Evolutionary conservation across 345 rosid species (phyloP).

Genomic region (Linum lewisii): DNA sequence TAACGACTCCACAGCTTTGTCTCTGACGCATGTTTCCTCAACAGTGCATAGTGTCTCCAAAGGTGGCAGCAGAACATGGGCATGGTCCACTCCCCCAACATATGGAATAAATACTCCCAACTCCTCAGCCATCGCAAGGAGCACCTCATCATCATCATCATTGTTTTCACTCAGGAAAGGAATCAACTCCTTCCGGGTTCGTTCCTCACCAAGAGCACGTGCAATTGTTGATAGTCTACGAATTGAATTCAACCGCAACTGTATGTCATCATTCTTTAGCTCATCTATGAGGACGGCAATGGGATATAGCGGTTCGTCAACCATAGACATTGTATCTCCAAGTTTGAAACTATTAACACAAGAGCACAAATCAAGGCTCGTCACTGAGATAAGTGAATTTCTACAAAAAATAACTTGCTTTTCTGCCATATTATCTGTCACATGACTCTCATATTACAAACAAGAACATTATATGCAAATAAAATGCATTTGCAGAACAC

Average conservation of each 20-base stretch:
- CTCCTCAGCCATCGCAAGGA: constrained; percentile 91
- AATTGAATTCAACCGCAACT: constrained; percentile 81
- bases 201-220: constrained; percentile 96
- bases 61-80: constrained; percentile 67
- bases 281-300: constrained; percentile 85
- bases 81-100: constrained; percentile 86
- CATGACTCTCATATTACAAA: too few species aligned
- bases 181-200: constrained; percentile 80
- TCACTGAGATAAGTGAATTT: neutral
- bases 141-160: constrained; percentile 95
- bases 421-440: too few species aligned
- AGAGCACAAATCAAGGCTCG: neutral
- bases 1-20: constrained; percentile 71
- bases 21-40: constrained; percentile 93
- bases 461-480: too few species aligned
- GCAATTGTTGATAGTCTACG: constrained; percentile 87
- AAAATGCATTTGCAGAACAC: too few species aligned
- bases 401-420: too few species aligned
- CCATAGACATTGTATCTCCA: constrained; percentile 44
- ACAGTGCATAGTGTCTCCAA: constrained; percentile 78
- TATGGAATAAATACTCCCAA: constrained; percentile 81
- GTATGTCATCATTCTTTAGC: constrained; percentile 91
- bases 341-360: neutral
- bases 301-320: constrained; percentile 82
- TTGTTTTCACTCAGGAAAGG: constrained; percentile 93